phyloP scores from a whole-genome alignment of 2,329 filamentous ascomycete genomes.

The Fusarium brachygibbosum region DNA sequence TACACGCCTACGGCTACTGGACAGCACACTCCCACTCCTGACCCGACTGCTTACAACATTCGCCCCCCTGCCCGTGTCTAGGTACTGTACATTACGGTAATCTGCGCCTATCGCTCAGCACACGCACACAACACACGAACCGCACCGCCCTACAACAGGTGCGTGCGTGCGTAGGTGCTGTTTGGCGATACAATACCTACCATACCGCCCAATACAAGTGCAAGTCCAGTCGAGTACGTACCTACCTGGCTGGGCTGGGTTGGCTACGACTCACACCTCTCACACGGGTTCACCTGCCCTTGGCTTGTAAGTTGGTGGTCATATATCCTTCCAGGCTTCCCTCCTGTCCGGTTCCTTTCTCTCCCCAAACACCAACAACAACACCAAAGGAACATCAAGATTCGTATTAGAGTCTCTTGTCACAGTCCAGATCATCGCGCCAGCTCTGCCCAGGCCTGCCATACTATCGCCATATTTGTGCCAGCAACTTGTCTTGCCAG shows the following conservation, averaged over 20 bases:
- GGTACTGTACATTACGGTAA: neutral
- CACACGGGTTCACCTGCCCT: conserved; percentile 43
- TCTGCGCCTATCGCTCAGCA: conserved; percentile 43
- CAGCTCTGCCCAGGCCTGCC: conserved; percentile 59
- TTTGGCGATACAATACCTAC: conserved; percentile 4
- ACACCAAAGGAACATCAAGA: conserved; percentile 64
- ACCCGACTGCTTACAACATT: conserved; percentile 10
- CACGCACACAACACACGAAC: conserved; percentile 19
- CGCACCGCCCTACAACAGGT: conserved; percentile 21
- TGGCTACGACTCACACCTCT: conserved; percentile 39
- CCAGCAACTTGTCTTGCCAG: conserved; percentile 47
- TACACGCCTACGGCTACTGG: neutral
- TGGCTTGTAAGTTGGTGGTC: conserved; percentile 36
- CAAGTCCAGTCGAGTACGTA: conserved; percentile 38
- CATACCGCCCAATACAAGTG: conserved; percentile 15
- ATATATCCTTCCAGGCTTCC: conserved; percentile 50
- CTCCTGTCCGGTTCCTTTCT: conserved; percentile 53
- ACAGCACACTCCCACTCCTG: conserved; percentile 15
- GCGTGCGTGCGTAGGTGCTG: conserved; percentile 10
- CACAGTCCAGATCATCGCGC: conserved; percentile 72
- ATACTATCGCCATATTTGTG: conserved; percentile 47
- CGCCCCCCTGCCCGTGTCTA: conserved; percentile 23
- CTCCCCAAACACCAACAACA: conserved; percentile 64
- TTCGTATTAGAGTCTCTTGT: conserved; percentile 69
- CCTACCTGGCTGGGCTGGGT: conserved; percentile 26